Conservation (phyloP, 1,284 basidiomycete species). For the Boletus austroedulis region DNA sequence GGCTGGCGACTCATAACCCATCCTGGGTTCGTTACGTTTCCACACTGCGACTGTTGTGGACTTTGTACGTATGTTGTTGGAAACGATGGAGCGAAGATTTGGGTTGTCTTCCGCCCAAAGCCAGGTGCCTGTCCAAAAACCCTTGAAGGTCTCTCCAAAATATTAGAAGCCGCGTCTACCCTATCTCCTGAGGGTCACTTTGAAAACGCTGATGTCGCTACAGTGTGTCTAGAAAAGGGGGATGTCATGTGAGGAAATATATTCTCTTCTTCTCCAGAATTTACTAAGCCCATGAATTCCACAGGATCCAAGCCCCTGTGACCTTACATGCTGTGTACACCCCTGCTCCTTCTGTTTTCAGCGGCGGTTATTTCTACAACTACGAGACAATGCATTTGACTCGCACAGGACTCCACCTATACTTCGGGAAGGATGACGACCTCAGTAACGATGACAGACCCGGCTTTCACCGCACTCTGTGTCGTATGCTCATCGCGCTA, state of each 20-base stretch:
- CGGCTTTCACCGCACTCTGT: background rate
- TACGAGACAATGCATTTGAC: background rate
- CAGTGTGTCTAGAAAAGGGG: background rate
- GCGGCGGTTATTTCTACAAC: background rate
- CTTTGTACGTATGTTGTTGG: background rate
- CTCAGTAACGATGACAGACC: background rate
- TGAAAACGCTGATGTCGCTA: background rate
- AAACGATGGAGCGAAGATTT: background rate
- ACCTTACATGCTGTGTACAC: background rate
- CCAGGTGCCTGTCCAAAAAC: background rate
- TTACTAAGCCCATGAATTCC: background rate
- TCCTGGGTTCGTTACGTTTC: background rate
- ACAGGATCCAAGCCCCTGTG: background rate
- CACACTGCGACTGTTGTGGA: background rate
- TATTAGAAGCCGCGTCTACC: accelerated
- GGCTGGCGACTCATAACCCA: background rate
- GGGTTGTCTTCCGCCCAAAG: background rate
- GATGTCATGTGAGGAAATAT: background rate
- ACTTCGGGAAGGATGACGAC: background rate
- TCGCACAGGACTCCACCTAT: background rate
- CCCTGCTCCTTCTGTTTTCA: background rate
- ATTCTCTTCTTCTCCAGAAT: background rate
- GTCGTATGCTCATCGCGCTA: background rate
- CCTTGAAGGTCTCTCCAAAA: background rate
- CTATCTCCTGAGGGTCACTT: background rate